Evolutionary conservation across 345 rosid species (phyloP), one percentile per base, ranked within the genome.

Genomic region (Stellera chamaejasme): DNA sequence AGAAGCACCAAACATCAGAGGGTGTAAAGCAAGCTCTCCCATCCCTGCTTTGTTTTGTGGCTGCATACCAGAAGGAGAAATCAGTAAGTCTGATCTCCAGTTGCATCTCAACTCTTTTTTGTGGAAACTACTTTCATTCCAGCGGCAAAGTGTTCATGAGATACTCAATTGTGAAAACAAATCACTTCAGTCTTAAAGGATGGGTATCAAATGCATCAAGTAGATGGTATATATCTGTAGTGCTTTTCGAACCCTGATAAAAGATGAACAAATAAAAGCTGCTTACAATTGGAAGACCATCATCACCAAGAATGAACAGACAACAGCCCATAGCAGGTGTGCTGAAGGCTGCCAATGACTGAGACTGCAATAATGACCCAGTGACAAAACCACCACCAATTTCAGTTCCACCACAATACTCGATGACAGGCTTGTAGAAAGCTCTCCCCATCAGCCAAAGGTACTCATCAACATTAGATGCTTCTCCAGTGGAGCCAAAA

Each of bases 401-500:
- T 78, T 93, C 99, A 43, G 99, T 89, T 44, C 97, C 99, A 9
- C 99, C 97, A 68, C 99, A 93, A 65, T 89, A 89, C 73, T 93
- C 99, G 2, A 93, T 84, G 64, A 93, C 69, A 28, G 99, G 99
- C 50, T 82, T 89, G 86, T 84, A 93, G 56, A 47, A 62, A 62
- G 94, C 97, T 75, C 94, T 84, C 14, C 97, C 91, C 99, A 84
- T 93, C 68, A 93, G 65, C 97, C 99, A 93, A 57, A 93, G 77
- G 73, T 82, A 84, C 69, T 93, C 99, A 27, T 93, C 97, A 11
- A 81, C 84, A 58, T 77, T 88, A 28, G 99, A 93, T 58, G 99
- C 99, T 83, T 93, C 99, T 56, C 99, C 99, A n/a, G 86, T 89
- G 67, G 99, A 93, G 61, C 80, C 77, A 74, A 86, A 93, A 73